These are phyloP conservation scores for Diddensiella transvaalensis DNA, from an alignment of 805 yeast genomes.

Conservation along the genomic window DNA sequence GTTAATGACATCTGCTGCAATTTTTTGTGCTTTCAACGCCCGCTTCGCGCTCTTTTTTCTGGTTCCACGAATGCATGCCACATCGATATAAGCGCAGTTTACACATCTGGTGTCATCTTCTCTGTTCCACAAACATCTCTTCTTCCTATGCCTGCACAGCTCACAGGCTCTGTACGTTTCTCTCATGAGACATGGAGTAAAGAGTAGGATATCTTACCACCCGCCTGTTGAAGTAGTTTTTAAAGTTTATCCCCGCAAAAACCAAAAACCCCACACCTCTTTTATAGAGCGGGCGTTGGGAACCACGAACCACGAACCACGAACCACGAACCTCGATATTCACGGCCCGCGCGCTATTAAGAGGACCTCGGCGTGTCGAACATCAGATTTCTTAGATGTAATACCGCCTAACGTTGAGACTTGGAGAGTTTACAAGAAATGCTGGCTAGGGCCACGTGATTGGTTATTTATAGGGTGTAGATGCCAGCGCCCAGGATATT, in stretches of 20 bases:
- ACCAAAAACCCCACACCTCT: background rate
- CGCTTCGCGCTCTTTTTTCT: constrained; percentile 11
- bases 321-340: no score
- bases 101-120: constrained; percentile 6
- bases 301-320: no score
- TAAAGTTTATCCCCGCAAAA: background rate
- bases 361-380: no score
- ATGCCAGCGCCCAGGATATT: no score
- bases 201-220: background rate
- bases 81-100: constrained; percentile 9
- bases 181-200: background rate
- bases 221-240: background rate
- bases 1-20: constrained; percentile 9
- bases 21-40: constrained; percentile 1
- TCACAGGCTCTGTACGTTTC: constrained; percentile 14
- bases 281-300: background rate
- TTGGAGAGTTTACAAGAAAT: no score
- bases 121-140: constrained; percentile 9
- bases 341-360: no score
- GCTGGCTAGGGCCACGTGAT: no score
- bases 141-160: constrained; percentile 17
- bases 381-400: no score
- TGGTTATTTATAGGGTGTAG: no score
- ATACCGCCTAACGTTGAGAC: no score
- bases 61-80: constrained; percentile 9